Evolutionary conservation across 805 yeast species (phyloP), one percentile per base, ranked within the genome.

Genomic region (Hanseniaspora lachancei): DNA sequence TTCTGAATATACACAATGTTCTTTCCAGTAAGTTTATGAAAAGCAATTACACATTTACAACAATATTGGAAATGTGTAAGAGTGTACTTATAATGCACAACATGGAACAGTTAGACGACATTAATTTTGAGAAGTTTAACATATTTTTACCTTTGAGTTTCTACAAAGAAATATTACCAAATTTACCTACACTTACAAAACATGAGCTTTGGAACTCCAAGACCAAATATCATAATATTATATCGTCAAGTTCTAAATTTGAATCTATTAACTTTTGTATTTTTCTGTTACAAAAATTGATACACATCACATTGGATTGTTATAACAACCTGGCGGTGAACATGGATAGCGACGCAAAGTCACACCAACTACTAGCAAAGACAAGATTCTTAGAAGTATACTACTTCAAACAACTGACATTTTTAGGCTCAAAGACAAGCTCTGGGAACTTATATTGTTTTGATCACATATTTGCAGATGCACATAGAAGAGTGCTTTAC

Each of bases 161-260:
- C 15, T 53, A 53, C 24, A 46, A 46, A 32, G 56, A 46, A 18
- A 24, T 53, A 5, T 35, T 53, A 10, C 40, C 50, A 15, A 53
- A 53, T 24, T 21, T 53, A 18, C 56, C 56, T 7, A 53, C 50
- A 3, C 21, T 36, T 20, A 53, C 56, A 12, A 53, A 53, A n/a
- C 56, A 53, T 46, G 40, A 38, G 1, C 38, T 53, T 4, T 53
- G 56, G 56, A 34, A 52, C 7, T 32, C 2, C 6, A 7, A 43
- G 20, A 18, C 8, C 2, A 8, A 20, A 4, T 18, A 36, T 8
- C 39, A 46, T 5, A 24, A 35, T 38, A 15, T 39, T 15, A 18
- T 24, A 13, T 21, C 34, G 9, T 29, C 48, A n/a, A 34, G 41
- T 20, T 0, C 2, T 7, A 36, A 44, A 18, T 52, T 52, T 53